phyloP scores from a whole-genome alignment of 2,329 filamentous ascomycete species.

The Fusarium sororula region DNA sequence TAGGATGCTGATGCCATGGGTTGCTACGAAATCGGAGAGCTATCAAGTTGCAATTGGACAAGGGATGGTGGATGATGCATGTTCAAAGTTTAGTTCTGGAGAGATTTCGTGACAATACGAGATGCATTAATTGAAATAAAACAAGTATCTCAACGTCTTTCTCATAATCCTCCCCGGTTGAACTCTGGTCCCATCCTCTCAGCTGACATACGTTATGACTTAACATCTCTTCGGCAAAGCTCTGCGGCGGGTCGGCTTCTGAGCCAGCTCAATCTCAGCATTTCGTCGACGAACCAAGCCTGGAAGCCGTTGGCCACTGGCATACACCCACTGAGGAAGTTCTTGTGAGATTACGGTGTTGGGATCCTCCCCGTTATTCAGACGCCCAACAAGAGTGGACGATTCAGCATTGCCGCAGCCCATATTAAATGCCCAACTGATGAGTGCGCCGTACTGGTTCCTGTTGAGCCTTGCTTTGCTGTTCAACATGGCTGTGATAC shows the following conservation, averaged over 20 bases:
- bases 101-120: neutral
- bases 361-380: conserved; percentile 38
- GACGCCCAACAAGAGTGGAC: conserved; percentile 48
- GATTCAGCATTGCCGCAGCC: conserved; percentile 53
- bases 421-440: conserved; percentile 62
- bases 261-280: conserved; percentile 54
- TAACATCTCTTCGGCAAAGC: conserved; percentile 21
- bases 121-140: neutral
- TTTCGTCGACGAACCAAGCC: conserved; percentile 54
- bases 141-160: neutral
- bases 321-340: conserved; percentile 59
- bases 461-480: conserved; percentile 45
- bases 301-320: conserved; percentile 49
- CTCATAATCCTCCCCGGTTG: neutral
- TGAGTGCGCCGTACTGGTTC: conserved; percentile 63
- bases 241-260: conserved; percentile 10
- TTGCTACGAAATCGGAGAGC: conserved; percentile 32
- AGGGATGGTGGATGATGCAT: conserved; percentile 20
- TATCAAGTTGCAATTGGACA: conserved; percentile 15
- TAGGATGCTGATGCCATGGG: conserved; percentile 46
- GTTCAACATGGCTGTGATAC: conserved; percentile 5
- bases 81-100: conserved; percentile 1
- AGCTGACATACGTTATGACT: neutral
- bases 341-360: conserved; percentile 53
- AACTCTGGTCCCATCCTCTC: neutral